A percentile compares a stretch with the other conserved stretches of the same genome.
Conservation (phyloP, 106 monocot species). For the Alisma plantagoaquatica region DNA sequence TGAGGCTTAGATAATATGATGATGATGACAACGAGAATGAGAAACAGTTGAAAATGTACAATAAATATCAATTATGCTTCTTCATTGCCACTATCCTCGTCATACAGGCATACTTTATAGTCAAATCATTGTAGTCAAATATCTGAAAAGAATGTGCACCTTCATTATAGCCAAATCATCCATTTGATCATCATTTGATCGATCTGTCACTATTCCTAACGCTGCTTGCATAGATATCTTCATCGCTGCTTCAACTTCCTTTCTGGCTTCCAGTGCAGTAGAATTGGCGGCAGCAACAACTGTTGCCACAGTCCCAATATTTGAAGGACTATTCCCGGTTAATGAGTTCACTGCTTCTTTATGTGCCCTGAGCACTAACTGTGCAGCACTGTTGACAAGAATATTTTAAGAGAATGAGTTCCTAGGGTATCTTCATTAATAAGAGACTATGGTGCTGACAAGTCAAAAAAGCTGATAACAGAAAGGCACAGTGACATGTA, state of each 20-base stretch:
- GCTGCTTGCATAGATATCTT: constrained; percentile 81
- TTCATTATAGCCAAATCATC: constrained; percentile 91
- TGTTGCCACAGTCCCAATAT: constrained; percentile 83
- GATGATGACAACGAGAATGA: too few relatives aligned
- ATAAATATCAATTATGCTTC: too few relatives aligned
- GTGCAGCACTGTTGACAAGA: constrained; percentile 63
- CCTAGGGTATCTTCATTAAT: too few relatives aligned
- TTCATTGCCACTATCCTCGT: too few relatives aligned
- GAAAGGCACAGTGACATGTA: too few relatives aligned
- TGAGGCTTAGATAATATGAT: too few relatives aligned
- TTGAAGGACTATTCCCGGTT: constrained; percentile 67
- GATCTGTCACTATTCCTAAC: constrained; percentile 46
- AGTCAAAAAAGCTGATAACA: too few relatives aligned
- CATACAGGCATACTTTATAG: too few relatives aligned
- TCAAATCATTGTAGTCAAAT: too few relatives aligned
- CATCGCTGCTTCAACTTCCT: constrained; percentile 92
- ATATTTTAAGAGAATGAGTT: constrained; percentile 6
- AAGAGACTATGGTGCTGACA: too few relatives aligned
- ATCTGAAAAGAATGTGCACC: constrained; percentile 34
- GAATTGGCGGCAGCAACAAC: constrained; percentile 94
- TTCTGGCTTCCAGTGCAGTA: constrained; percentile 73
- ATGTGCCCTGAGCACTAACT: constrained; percentile 85
- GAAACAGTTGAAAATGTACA: too few relatives aligned
- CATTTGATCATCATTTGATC: constrained; percentile 43
- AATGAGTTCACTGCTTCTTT: constrained; percentile 98